Conservation (phyloP, 2,329 filamentous ascomycete species). For the Raffaelea deltoideospora region DNA sequence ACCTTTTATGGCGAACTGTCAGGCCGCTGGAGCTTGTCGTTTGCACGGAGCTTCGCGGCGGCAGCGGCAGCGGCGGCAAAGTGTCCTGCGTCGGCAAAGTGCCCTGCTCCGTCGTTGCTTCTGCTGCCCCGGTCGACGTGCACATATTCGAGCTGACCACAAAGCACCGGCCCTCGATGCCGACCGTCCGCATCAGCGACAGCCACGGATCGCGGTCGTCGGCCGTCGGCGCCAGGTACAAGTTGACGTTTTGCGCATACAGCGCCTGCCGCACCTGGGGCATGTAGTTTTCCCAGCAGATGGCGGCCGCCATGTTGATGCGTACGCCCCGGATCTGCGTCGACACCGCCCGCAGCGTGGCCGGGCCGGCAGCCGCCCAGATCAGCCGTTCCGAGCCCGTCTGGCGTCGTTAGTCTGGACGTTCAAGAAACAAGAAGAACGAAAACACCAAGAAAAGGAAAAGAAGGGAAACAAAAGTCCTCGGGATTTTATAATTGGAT, state of each 20-base stretch:
- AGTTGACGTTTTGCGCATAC: slow-evolving; percentile 80
- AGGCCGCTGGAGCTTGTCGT: background rate
- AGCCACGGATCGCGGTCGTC: slow-evolving; percentile 76
- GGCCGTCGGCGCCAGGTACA: slow-evolving; percentile 83
- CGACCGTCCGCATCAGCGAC: slow-evolving; percentile 66
- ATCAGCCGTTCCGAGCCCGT: slow-evolving; percentile 71
- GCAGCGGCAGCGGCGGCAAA: no score
- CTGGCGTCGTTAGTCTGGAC: slow-evolving; percentile 19
- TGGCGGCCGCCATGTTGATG: slow-evolving; percentile 70
- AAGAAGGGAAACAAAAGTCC: no score
- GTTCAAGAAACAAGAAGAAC: background rate
- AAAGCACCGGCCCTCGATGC: slow-evolving; percentile 68
- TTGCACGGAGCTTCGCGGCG: no score
- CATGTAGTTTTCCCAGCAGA: slow-evolving; percentile 98
- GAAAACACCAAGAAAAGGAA: background rate
- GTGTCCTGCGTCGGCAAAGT: no score
- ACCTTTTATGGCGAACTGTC: slow-evolving; percentile 3
- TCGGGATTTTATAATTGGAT: no score
- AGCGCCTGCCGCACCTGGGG: slow-evolving; percentile 69
- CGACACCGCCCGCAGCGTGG: slow-evolving; percentile 63
- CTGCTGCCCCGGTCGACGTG: slow-evolving; percentile 35
- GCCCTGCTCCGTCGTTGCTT: background rate
- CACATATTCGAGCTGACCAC: slow-evolving; percentile 81
- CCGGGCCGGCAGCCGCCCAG: slow-evolving; percentile 75
- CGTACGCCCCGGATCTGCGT: slow-evolving; percentile 66